A percentile compares a stretch with the other conserved stretches of the same genome.
Conservation (phyloP, 1,139 yeast genomes). For the Hyphopichia buzzinii region DNA sequence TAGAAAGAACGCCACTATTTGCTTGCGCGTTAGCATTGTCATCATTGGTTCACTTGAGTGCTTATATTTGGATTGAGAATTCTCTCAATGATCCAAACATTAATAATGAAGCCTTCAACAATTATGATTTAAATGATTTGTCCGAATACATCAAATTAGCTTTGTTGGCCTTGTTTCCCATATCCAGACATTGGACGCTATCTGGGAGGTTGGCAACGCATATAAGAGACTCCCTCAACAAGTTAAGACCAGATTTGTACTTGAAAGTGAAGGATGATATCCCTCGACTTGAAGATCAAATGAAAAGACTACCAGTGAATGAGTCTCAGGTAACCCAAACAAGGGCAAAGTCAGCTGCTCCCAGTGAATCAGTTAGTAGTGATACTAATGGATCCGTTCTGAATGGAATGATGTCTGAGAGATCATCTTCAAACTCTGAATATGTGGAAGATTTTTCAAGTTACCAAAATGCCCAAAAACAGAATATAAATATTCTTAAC, state of each 20-base stretch:
- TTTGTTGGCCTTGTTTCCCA: conserved; percentile 44
- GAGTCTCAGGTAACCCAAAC: background rate
- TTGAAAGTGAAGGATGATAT: conserved; percentile 18
- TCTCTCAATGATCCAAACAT: conserved; percentile 11
- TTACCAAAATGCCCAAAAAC: conserved; percentile 1
- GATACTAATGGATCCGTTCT: background rate
- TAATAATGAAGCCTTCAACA: conserved; percentile 11
- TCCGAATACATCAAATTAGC: conserved; percentile 49
- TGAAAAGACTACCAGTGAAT: background rate
- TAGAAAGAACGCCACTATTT: conserved; percentile 45
- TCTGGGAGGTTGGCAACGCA: conserved; percentile 46
- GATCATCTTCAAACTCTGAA: background rate
- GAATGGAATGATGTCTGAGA: background rate
- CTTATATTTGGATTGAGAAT: conserved; percentile 48
- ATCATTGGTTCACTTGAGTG: conserved; percentile 47
- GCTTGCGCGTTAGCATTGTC: conserved; percentile 54
- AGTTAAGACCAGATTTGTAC: conserved; percentile 27
- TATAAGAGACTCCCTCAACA: conserved; percentile 36
- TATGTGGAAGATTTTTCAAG: background rate
- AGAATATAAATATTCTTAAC: background rate
- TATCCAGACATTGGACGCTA: conserved; percentile 47
- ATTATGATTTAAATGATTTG: conserved; percentile 37
- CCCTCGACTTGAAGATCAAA: conserved; percentile 12
- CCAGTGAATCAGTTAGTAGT: background rate
- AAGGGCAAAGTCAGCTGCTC: background rate